Evolutionary conservation across 768 basidiomycete genomes (phyloP).

Genomic region (Gyrodon lividus): DNA sequence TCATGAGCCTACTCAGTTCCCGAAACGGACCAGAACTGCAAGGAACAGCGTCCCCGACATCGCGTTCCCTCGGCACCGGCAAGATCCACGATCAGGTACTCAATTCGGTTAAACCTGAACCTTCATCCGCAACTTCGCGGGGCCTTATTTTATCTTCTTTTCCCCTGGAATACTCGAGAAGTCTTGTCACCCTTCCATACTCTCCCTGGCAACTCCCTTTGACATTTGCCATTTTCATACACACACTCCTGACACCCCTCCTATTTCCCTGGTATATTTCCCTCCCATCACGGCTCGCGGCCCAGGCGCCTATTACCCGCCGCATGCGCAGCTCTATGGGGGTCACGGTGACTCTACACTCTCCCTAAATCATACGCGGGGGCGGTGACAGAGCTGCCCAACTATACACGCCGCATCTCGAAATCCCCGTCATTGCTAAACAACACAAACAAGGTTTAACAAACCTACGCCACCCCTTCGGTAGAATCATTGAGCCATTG

Average conservation of each 20-base stretch:
- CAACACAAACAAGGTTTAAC: slow-evolving; percentile 14
- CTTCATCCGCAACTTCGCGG: slow-evolving; percentile 37
- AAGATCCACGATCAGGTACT: slow-evolving; percentile 43
- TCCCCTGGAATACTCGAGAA: slow-evolving; percentile 16
- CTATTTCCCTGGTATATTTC: background rate
- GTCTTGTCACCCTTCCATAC: slow-evolving; percentile 9
- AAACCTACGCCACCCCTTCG: slow-evolving; percentile 1
- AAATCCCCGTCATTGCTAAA: background rate
- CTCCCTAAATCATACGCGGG: background rate
- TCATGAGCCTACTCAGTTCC: slow-evolving; percentile 28
- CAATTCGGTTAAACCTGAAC: slow-evolving; percentile 33
- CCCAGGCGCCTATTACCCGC: slow-evolving; percentile 1
- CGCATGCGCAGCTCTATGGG: background rate
- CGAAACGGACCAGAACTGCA: slow-evolving; percentile 38
- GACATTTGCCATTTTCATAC: background rate
- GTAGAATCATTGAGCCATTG: slow-evolving; percentile 11
- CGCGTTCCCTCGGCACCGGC: slow-evolving; percentile 43
- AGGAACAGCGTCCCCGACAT: slow-evolving; percentile 29
- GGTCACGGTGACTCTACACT: background rate
- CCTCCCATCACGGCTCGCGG: slow-evolving; percentile 5
- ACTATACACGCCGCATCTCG: background rate
- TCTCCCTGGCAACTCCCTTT: slow-evolving; percentile 8
- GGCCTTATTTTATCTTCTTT: slow-evolving; percentile 29
- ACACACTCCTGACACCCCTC: background rate
- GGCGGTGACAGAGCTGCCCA: slow-evolving; percentile 1